Conservation (phyloP, 2,329 filamentous ascomycete species). For the Ophiostoma angusticollis region DNA sequence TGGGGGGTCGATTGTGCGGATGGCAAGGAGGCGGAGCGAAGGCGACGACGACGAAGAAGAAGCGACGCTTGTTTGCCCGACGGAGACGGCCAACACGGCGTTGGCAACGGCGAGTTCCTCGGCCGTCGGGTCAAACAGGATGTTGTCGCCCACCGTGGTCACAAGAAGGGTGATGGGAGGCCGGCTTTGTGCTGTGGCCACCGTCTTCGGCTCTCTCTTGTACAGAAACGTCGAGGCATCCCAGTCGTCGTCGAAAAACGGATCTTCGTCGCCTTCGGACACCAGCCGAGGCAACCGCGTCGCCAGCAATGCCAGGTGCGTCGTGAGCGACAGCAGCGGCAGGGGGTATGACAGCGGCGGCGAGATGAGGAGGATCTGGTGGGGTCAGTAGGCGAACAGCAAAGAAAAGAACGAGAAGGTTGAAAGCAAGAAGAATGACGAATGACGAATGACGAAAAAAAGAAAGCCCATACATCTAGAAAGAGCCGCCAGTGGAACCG, state of each 20-base stretch:
- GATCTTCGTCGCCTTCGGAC: constrained; percentile 88
- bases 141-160: constrained; percentile 70
- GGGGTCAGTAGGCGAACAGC: neutral
- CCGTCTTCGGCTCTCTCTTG: constrained; percentile 27
- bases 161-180: constrained; percentile 88
- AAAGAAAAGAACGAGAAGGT: neutral
- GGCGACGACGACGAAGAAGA: constrained; percentile 16
- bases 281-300: constrained; percentile 74
- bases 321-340: constrained; percentile 81
- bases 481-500: constrained; percentile 96
- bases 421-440: too few species aligned
- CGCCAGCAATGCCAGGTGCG: constrained; percentile 81
- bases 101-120: constrained; percentile 93
- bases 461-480: constrained; percentile 62
- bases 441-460: neutral
- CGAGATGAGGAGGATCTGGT: constrained; percentile 81
- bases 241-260: constrained; percentile 98
- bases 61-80: constrained; percentile 35
- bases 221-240: constrained; percentile 70
- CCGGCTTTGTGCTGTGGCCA: constrained; percentile 21
- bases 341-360: constrained; percentile 85
- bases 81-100: constrained; percentile 71
- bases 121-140: constrained; percentile 84
- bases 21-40: constrained; percentile 48
- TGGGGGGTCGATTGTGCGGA: constrained; percentile 63